Conservation (phyloP, 140 eudicot genomes). For the Senecio squalidus region DNA sequence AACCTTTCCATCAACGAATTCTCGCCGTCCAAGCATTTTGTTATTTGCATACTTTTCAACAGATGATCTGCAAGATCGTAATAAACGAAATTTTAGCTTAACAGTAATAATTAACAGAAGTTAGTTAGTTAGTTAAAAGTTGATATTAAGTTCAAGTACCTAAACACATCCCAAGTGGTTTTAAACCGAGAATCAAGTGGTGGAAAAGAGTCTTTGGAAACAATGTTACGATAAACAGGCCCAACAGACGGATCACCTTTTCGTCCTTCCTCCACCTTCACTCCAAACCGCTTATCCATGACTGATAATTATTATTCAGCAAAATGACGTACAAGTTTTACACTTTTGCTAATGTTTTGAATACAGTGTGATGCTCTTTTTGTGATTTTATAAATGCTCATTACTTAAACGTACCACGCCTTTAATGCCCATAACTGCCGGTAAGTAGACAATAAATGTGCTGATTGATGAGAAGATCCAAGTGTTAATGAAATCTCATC, state of each 20-base stretch:
- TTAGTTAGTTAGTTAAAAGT: neutral
- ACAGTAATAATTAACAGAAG: neutral
- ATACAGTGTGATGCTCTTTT: neutral
- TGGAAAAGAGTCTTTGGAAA: constrained; percentile 21
- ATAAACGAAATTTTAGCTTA: neutral
- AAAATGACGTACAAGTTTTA: neutral
- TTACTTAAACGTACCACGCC: neutral
- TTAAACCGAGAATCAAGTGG: constrained; percentile 47
- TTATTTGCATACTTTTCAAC: constrained; percentile 62
- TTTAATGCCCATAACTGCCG: neutral
- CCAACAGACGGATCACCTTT: constrained; percentile 81
- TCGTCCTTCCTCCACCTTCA: constrained; percentile 58
- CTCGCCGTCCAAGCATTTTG: constrained; percentile 93
- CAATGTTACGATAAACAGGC: constrained; percentile 24
- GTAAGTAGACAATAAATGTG: constrained; percentile 10
- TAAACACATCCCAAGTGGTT: constrained; percentile 79
- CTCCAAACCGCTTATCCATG: constrained; percentile 52
- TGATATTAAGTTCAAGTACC: constrained; percentile 30
- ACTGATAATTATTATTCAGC: neutral
- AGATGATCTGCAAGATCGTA: constrained; percentile 32
- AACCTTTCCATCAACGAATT: constrained; percentile 52
- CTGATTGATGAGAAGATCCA: neutral
- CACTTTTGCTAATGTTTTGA: neutral
- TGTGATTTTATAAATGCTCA: neutral
- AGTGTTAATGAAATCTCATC: neutral